A percentile compares a stretch with the other conserved stretches of the same genome.
Conservation (phyloP, 164 flowering plant species). For the Houttuynia cordata region DNA sequence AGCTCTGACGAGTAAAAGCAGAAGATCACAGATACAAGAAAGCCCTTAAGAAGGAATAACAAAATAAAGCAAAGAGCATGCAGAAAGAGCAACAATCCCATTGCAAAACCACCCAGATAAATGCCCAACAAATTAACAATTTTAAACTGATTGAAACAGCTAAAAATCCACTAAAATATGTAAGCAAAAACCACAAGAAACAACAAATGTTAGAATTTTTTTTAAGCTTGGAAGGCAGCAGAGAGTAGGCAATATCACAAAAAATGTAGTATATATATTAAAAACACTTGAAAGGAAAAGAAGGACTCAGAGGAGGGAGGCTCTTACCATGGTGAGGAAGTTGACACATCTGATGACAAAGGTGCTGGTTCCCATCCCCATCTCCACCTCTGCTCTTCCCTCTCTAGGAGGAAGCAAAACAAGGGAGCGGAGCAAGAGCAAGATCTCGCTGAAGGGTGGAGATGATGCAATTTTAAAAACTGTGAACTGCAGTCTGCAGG, state of each 20-base stretch:
- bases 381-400: conserved; percentile 1
- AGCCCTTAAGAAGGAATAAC: too few relatives aligned
- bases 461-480: not conserved
- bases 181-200: not conserved
- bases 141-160: not conserved
- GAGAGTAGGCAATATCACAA: too few relatives aligned
- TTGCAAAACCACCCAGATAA: too few relatives aligned
- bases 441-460: not conserved
- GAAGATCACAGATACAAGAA: too few relatives aligned
- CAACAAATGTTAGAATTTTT: not conserved
- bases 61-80: too few relatives aligned
- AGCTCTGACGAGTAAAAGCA: too few relatives aligned
- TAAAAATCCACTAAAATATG: too few relatives aligned
- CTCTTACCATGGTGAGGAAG: conserved; percentile 64
- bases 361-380: conserved; percentile 75
- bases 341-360: conserved; percentile 92
- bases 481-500: too few relatives aligned
- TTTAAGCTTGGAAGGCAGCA: not conserved
- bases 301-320: too few relatives aligned
- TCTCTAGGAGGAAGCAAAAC: not conserved
- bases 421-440: not conserved
- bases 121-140: not conserved
- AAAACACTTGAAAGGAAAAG: not conserved
- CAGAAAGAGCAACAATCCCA: too few relatives aligned
- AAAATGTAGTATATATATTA: not conserved